A percentile compares a stretch with the other conserved stretches of the same genome.
These are phyloP conservation scores for Vitis rupestris DNA, from an alignment of 164 flowering plant genomes.

Conservation along the genomic window DNA sequence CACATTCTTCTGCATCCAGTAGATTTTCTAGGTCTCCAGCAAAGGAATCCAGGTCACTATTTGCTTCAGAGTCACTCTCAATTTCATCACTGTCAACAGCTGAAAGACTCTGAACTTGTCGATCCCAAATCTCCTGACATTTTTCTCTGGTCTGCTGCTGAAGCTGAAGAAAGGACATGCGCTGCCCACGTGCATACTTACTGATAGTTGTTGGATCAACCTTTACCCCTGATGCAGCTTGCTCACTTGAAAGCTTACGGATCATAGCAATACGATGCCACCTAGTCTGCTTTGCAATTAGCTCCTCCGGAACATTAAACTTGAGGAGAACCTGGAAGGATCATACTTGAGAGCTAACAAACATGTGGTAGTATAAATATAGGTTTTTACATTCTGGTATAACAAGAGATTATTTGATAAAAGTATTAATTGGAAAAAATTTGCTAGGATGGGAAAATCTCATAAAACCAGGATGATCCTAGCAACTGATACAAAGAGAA, in stretches of 20 bases:
- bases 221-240: constrained; percentile 88
- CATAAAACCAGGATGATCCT: too few relatives aligned
- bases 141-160: constrained; percentile 98
- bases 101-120: constrained; percentile 78
- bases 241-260: constrained; percentile 97
- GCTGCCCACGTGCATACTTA: constrained; percentile 96
- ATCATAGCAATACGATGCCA: constrained; percentile 99
- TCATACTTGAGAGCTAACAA: neutral
- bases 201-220: constrained; percentile 84
- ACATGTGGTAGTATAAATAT: too few relatives aligned
- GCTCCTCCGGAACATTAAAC: constrained; percentile 88
- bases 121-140: constrained; percentile 98
- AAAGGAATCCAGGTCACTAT: constrained; percentile 96
- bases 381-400: too few relatives aligned
- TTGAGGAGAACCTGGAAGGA: constrained; percentile 78
- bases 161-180: constrained; percentile 97
- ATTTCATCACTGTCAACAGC: constrained; percentile 75
- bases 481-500: too few relatives aligned
- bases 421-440: neutral
- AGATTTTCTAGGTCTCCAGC: constrained; percentile 98
- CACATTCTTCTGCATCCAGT: constrained; percentile 95
- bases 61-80: constrained; percentile 90
- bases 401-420: neutral
- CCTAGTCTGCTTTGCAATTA: constrained; percentile 84
- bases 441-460: too few relatives aligned